Evolutionary conservation across 2,329 filamentous ascomycete genomes (phyloP), one percentile per base, ranked within the genome.

Genomic region (Thermoascus crustaceus): DNA sequence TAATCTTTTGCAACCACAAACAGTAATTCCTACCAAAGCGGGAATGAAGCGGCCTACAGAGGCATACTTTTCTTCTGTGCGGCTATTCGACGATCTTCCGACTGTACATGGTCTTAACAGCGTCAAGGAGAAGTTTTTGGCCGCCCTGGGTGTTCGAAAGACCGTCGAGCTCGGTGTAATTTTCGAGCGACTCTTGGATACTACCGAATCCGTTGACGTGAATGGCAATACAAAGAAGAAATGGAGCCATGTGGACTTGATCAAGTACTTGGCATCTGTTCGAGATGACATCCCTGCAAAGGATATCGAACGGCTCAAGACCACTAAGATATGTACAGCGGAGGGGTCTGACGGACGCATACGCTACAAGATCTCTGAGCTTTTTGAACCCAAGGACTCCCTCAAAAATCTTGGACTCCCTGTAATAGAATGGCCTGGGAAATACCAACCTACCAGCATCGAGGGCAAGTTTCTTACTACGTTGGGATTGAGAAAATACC

Each of bases 111-210:
- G 76, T 8, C 78, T 88, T 27, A 78, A 81, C 25, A 76, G 79
- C 20, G 75, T 95, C 8, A 96, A 95, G 55, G 89, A 96, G 30
- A 95, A 93, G 56, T 85, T 98, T 42, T 63, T 98, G 27, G 66
- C 74, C 2, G 76, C 84, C 2, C 68, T 98, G 20, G 89, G 91
- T 3, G 88, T 98, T 17, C 79, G 91, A 40, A 96, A 96, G 65
- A 98, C 91, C 0, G 80, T 98, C 13, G 91, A 98, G 48, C 68
- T 98, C 2, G 86, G 86, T 20, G 89, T 93, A 19, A 93, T 98
- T 19, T 96, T 98, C 51, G 82, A 84, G 16, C 76, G 89, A 29
- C 72, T 98, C 27, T 73, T 95, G 46, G 79, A 74, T 34, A 71
- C 77, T 0, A 53, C 67, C 0, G 65, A 71, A 9, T 42, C 59